phyloP scores from a whole-genome alignment of 495 filamentous ascomycete genomes.

The Xylaria curta region DNA sequence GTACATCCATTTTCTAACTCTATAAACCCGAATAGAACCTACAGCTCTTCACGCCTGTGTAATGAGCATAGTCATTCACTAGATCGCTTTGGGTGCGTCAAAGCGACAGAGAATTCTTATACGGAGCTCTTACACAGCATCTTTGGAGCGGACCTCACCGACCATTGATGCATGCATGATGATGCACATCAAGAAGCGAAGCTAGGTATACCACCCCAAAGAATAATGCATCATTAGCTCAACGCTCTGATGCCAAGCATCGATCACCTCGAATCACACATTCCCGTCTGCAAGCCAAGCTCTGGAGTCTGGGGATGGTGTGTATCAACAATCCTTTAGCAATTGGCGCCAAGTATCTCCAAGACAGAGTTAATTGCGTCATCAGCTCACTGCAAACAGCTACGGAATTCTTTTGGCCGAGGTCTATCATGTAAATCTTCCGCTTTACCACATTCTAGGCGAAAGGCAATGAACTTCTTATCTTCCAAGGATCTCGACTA shows the following conservation, averaged over 20 bases:
- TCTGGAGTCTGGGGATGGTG: constrained; percentile 10
- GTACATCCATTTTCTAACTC: neutral
- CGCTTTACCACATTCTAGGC: neutral
- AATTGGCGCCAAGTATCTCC: neutral
- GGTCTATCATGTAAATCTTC: neutral
- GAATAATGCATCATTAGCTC: constrained; percentile 2
- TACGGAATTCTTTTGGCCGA: neutral
- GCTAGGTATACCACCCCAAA: neutral
- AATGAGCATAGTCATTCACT: neutral
- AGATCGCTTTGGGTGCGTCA: neutral
- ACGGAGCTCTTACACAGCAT: neutral
- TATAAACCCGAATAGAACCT: constrained; percentile 15
- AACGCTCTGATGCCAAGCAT: neutral
- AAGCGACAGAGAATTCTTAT: neutral
- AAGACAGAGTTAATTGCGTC: neutral
- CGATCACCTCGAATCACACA: neutral
- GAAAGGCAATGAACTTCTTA: neutral
- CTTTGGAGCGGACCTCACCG: neutral
- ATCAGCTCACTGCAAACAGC: neutral
- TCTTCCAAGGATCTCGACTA: constrained; percentile 9
- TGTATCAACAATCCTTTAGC: neutral
- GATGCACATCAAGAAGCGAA: neutral
- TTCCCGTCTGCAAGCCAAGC: constrained; percentile 2
- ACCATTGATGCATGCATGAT: neutral
- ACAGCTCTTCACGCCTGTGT: neutral